Evolutionary conservation across 140 eudicot species (phyloP).

Genomic region (Bidens hawaiensis): DNA sequence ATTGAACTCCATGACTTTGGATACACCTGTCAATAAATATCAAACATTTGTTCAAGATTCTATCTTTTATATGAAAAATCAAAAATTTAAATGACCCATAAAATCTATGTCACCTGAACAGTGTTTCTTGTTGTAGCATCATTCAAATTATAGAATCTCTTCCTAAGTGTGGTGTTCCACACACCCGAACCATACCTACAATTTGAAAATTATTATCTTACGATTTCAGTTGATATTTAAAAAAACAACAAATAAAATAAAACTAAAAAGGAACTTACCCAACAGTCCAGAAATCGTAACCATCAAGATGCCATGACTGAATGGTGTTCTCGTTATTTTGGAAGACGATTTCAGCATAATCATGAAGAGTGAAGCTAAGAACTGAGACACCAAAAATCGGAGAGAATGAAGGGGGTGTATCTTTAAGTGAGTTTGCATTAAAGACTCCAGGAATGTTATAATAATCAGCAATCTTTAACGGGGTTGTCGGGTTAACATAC

Average conservation of each 20-base stretch:
- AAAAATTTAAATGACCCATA: background rate
- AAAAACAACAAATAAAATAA: background rate
- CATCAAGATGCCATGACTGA: conserved; percentile 93
- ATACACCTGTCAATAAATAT: conserved; percentile 23
- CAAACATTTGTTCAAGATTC: background rate
- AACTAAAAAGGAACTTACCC: conserved; percentile 46
- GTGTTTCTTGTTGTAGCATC: conserved; percentile 84
- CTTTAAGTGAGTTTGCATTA: conserved; percentile 34
- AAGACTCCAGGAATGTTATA: conserved; percentile 75
- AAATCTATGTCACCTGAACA: conserved; percentile 57
- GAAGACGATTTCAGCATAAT: conserved; percentile 63
- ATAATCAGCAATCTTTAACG: conserved; percentile 76
- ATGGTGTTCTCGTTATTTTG: conserved; percentile 67
- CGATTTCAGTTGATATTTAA: background rate
- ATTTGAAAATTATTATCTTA: conserved; percentile 4
- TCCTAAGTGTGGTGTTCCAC: conserved; percentile 64
- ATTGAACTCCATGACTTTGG: conserved; percentile 70
- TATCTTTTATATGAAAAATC: background rate
- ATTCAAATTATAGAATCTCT: conserved; percentile 49
- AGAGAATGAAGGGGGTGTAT: conserved; percentile 35
- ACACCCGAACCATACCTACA: conserved; percentile 69
- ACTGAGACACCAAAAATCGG: conserved; percentile 52
- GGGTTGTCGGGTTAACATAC: conserved; percentile 54
- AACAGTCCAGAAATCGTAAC: conserved; percentile 75
- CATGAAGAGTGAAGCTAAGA: conserved; percentile 45